Base-by-base conservation (phyloP, 176 grass and related monocot species). In the Avena insularis region DNA sequence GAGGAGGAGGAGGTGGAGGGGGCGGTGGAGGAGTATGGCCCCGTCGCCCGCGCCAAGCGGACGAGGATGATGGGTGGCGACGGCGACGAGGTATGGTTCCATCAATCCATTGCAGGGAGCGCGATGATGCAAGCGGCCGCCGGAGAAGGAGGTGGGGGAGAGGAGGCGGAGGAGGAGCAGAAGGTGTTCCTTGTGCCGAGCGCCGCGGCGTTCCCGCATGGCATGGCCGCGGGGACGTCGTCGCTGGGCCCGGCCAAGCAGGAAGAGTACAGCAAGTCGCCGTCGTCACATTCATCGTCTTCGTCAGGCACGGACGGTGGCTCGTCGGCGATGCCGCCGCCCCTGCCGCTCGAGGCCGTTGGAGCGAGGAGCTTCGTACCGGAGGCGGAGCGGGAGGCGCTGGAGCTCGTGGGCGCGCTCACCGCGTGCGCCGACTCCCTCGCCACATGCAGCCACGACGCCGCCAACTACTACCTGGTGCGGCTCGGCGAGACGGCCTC, bases 151-250 rank as follows among this genome's bases (percentile, higher is more conserved):
- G 58, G 79, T 12, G 83, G 79, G 62, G 75, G 85, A 23, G 76
- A 85, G 17, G 83, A 77, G 33, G 73, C 23, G 0, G 73, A 25
- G 0, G 89, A 86, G 83, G 89, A 97, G 79, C 89, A 95, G 82
- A 99, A 97, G 91, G 92, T 84, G 33, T 93, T 93, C 57, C 82
- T 93, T 16, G 90, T 99, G 31, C 97, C 94, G 2, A 95, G 80
- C 38, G 92, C 94, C 9, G 92, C 97, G 4, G 79, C 85, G 5
- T 96, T 99, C 87, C 89, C 92, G 0, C 89, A 92, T 54, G 79
- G 86, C 76, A 93, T 92, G 71, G 59, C 79, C 61, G 70, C 88
- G 53, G 90, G 88, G 36, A 10, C 82, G 23, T 93, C 82, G 59
- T 93, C 89, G 25, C 90, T 93, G 14, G 64, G 83, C 5, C 46